A percentile compares a stretch with the other conserved stretches of the same genome.
phyloP scores from a whole-genome alignment of 192 early-diverging fungal genomes.

The Coemansia biformis region DNA sequence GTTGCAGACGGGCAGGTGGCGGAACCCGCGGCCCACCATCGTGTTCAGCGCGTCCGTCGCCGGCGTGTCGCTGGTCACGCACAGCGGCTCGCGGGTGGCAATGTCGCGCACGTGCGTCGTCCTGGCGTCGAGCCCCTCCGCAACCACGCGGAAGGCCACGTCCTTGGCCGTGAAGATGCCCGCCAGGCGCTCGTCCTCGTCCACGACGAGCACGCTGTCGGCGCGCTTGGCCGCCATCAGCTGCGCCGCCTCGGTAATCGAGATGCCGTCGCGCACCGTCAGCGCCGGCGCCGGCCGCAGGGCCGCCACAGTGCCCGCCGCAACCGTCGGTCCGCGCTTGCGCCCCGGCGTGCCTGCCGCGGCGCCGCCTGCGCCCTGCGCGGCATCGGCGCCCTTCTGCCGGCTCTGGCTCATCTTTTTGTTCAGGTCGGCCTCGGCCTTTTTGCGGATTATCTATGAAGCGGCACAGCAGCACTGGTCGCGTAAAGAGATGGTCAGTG shows the following conservation, averaged over 20 bases:
- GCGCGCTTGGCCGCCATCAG: slow-evolving; percentile 96
- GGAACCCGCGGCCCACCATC: slow-evolving; percentile 78
- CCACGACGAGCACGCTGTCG: slow-evolving; percentile 93
- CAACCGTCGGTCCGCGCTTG: slow-evolving; percentile 22
- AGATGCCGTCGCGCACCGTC: slow-evolving; percentile 72
- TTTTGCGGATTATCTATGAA: slow-evolving; percentile 65
- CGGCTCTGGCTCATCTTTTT: slow-evolving; percentile 54
- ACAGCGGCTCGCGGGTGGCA: slow-evolving; percentile 88
- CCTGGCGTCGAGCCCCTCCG: slow-evolving; percentile 60
- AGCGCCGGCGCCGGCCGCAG: slow-evolving; percentile 80
- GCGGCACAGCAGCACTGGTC: not conserved
- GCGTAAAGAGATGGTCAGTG: slow-evolving; percentile 6
- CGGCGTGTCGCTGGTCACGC: slow-evolving; percentile 74
- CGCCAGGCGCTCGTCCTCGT: slow-evolving; percentile 81
- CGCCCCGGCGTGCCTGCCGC: slow-evolving; percentile 16
- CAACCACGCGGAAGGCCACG: slow-evolving; percentile 91
- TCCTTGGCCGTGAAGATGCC: slow-evolving; percentile 99
- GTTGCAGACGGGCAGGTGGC: slow-evolving; percentile 80
- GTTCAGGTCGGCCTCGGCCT: slow-evolving; percentile 65
- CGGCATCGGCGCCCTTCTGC: slow-evolving; percentile 20
- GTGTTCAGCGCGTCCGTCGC: slow-evolving; percentile 78
- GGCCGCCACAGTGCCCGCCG: slow-evolving; percentile 81
- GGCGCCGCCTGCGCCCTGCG: slow-evolving; percentile 12
- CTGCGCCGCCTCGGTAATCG: slow-evolving; percentile 79
- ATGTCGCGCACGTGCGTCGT: slow-evolving; percentile 74